These are phyloP conservation scores for Trichoderma atroviride DNA, from an alignment of 2,329 filamentous ascomycete species.

Conservation along the genomic window DNA sequence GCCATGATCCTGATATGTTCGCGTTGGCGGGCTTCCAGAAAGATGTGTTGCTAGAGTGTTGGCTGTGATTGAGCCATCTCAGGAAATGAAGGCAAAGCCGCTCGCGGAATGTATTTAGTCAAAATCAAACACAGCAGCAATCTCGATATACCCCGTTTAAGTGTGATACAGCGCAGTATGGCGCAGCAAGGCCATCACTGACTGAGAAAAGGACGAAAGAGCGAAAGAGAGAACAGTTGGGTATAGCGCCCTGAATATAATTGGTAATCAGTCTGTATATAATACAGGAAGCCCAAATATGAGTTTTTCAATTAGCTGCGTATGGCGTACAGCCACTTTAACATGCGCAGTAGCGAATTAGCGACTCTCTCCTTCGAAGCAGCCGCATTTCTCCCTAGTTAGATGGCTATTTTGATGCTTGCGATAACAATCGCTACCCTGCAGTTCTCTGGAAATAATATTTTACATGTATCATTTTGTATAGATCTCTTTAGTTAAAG, in stretches of 20 bases:
- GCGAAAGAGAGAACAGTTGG: no score
- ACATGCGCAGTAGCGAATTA: neutral
- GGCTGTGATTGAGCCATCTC: neutral
- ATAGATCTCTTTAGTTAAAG: neutral
- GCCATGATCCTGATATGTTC: neutral
- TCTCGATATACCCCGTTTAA: neutral
- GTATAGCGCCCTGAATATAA: neutral
- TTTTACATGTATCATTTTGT: neutral
- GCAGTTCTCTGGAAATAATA: neutral
- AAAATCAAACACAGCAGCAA: neutral
- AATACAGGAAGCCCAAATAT: neutral
- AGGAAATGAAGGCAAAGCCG: neutral
- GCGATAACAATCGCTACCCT: neutral
- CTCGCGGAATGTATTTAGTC: neutral
- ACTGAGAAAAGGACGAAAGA: neutral
- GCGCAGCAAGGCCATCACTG: neutral
- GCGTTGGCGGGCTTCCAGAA: no score
- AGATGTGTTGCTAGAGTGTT: neutral
- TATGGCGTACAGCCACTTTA: neutral
- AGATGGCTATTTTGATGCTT: neutral
- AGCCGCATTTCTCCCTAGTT: neutral
- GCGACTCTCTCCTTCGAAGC: neutral
- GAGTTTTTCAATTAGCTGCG: rapidly evolving
- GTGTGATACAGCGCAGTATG: neutral
- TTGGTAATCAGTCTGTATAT: neutral